phyloP scores from a whole-genome alignment of 1,284 basidiomycete genomes.

The Boletus mariae region DNA sequence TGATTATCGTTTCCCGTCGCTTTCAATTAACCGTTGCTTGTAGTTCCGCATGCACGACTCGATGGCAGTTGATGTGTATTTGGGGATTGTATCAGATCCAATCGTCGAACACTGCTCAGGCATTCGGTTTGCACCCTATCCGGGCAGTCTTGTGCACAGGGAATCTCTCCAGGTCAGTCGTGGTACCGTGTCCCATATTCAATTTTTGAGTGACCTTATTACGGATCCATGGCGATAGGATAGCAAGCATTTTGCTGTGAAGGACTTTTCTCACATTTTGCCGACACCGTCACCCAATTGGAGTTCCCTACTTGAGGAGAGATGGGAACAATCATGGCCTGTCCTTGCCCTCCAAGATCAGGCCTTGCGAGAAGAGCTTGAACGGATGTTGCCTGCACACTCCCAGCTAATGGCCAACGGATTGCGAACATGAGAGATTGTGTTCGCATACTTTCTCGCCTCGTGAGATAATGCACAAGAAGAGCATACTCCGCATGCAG shows the following conservation, averaged over 20 bases:
- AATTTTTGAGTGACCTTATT: background rate
- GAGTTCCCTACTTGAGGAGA: constrained; percentile 34
- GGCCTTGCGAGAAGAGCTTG: constrained; percentile 13
- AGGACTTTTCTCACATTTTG: constrained; percentile 81
- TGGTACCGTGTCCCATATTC: background rate
- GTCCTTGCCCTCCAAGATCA: constrained; percentile 14
- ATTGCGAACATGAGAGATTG: background rate
- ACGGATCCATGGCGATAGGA: constrained; percentile 7
- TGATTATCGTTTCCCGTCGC: background rate
- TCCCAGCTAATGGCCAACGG: background rate
- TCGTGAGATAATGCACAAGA: too few relatives aligned
- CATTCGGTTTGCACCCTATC: constrained; percentile 62
- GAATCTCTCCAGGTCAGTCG: constrained; percentile 18
- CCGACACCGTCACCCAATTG: constrained; percentile 70
- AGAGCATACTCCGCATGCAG: background rate
- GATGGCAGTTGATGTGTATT: constrained; percentile 53
- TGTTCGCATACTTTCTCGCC: background rate
- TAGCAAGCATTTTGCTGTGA: constrained; percentile 42
- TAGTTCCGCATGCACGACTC: constrained; percentile 83
- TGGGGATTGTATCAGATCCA: constrained; percentile 64
- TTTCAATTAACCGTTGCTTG: constrained; percentile 2
- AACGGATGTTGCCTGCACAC: constrained; percentile 15
- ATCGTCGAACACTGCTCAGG: constrained; percentile 68
- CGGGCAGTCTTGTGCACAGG: constrained; percentile 30
- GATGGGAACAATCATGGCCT: constrained; percentile 25